phyloP scores from a whole-genome alignment of 2,329 filamentous ascomycete genomes.

The Blastomyces silverae region DNA sequence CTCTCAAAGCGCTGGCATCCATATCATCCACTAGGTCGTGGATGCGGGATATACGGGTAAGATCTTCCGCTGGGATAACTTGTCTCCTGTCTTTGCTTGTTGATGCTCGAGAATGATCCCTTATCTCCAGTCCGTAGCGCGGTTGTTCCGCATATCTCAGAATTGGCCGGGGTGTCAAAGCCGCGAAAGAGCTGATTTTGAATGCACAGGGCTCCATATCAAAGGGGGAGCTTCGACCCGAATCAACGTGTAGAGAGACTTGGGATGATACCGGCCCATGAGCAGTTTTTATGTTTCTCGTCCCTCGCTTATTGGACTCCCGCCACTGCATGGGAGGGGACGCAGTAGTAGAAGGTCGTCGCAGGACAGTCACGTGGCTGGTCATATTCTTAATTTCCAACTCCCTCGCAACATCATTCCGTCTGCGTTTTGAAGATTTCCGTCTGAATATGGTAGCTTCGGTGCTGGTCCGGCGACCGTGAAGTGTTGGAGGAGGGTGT shows the following conservation, averaged over 20 bases:
- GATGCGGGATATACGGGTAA: slow-evolving; percentile 56
- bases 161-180: slow-evolving; percentile 78
- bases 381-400: slow-evolving; percentile 85
- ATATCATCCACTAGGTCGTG: slow-evolving; percentile 73
- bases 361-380: slow-evolving; percentile 55
- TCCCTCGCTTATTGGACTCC: slow-evolving; percentile 56
- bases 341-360: slow-evolving; percentile 51
- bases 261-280: not conserved
- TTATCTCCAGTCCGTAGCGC: slow-evolving; percentile 46
- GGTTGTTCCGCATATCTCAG: slow-evolving; percentile 66
- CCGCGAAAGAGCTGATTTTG: slow-evolving; percentile 70
- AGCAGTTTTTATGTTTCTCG: slow-evolving; percentile 42
- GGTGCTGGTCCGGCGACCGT: slow-evolving; percentile 54
- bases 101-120: slow-evolving; percentile 44
- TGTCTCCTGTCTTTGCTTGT: slow-evolving; percentile 48
- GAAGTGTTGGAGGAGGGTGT: slow-evolving; percentile 43
- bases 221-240: slow-evolving; percentile 52
- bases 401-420: slow-evolving; percentile 69
- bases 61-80: slow-evolving; percentile 55
- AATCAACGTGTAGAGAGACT: not conserved
- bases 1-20: slow-evolving; percentile 73
- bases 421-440: slow-evolving; percentile 70
- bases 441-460: slow-evolving; percentile 55
- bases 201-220: slow-evolving; percentile 69
- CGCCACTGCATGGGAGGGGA: slow-evolving; percentile 52